Conservation (phyloP, 306 rosid species). For the Ziziphus jujuba region DNA sequence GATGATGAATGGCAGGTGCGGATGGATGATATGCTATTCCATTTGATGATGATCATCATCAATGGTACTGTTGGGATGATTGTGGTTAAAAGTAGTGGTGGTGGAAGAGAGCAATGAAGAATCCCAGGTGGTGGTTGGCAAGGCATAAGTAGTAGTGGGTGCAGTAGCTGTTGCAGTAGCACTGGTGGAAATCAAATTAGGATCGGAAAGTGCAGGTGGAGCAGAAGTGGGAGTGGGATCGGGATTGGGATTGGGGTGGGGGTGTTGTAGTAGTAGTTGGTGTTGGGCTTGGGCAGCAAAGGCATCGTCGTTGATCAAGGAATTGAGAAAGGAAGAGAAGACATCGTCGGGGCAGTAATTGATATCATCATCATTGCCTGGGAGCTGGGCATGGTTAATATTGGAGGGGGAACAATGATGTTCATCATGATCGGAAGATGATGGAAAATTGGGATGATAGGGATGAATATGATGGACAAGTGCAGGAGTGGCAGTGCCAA, state of each 20-base stretch:
- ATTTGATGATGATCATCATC: too few relatives aligned
- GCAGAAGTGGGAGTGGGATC: not conserved
- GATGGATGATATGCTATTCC: too few relatives aligned
- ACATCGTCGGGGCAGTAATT: conserved; percentile 55
- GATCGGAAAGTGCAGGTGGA: not conserved
- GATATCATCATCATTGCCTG: conserved; percentile 27
- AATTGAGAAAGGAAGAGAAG: conserved; percentile 72
- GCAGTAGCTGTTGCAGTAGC: too few relatives aligned
- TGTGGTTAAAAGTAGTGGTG: conserved; percentile 29
- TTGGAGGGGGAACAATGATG: too few relatives aligned
- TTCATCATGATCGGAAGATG: too few relatives aligned
- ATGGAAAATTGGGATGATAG: too few relatives aligned
- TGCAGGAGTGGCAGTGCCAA: too few relatives aligned
- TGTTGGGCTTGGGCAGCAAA: conserved; percentile 36
- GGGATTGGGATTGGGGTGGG: conserved; percentile 29
- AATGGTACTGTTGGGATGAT: conserved; percentile 28
- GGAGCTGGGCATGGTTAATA: too few relatives aligned
- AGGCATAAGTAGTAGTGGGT: not conserved
- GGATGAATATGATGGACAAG: too few relatives aligned
- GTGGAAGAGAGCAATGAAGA: conserved; percentile 40
- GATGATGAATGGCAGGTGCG: too few relatives aligned
- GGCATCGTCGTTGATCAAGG: conserved; percentile 71
- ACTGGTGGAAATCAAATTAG: too few relatives aligned
- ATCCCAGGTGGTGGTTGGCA: conserved; percentile 35
- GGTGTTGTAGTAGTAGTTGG: too few relatives aligned